A percentile compares a stretch with the other conserved stretches of the same genome.
Conservation (phyloP, 2,329 filamentous ascomycete species). For the Coleophoma crateriformis region DNA sequence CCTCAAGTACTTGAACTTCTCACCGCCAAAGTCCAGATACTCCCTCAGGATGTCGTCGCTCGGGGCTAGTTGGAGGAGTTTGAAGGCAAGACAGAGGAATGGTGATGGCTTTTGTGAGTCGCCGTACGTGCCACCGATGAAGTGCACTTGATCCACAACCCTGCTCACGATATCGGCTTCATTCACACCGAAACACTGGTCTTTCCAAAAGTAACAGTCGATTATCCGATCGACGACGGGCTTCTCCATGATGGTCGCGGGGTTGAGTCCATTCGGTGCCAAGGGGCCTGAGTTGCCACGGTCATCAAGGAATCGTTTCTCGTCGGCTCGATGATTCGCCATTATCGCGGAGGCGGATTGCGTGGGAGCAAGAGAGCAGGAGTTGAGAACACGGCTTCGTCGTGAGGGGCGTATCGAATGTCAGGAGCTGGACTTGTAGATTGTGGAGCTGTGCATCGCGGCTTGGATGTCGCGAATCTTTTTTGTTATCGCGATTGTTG, state of each 20-base stretch:
- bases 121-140: conserved; percentile 85
- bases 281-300: conserved; percentile 73
- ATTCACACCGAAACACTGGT: conserved; percentile 96
- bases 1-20: conserved; percentile 79
- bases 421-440: not conserved
- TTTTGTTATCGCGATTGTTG: conserved; percentile 35
- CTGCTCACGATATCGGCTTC: conserved; percentile 78
- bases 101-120: conserved; percentile 80
- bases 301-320: conserved; percentile 79
- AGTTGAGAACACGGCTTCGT: not conserved
- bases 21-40: conserved; percentile 72
- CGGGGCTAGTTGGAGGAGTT: conserved; percentile 84
- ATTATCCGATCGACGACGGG: conserved; percentile 92
- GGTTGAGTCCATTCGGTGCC: conserved; percentile 83
- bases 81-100: conserved; percentile 92
- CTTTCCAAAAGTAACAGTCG: conserved; percentile 96
- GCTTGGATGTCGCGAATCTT: no score
- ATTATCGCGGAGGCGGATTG: conserved; percentile 10
- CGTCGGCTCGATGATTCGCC: conserved; percentile 68
- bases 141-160: conserved; percentile 74
- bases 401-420: not conserved
- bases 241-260: conserved; percentile 93
- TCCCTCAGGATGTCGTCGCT: conserved; percentile 71
- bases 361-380: not conserved
- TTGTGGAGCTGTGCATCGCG: not conserved